Percentiles rank a stretch among this genome's conserved stretches.
These are phyloP conservation scores for Austroboletus niveus DNA, from an alignment of 1,284 basidiomycete species.

Conservation along the genomic window DNA sequence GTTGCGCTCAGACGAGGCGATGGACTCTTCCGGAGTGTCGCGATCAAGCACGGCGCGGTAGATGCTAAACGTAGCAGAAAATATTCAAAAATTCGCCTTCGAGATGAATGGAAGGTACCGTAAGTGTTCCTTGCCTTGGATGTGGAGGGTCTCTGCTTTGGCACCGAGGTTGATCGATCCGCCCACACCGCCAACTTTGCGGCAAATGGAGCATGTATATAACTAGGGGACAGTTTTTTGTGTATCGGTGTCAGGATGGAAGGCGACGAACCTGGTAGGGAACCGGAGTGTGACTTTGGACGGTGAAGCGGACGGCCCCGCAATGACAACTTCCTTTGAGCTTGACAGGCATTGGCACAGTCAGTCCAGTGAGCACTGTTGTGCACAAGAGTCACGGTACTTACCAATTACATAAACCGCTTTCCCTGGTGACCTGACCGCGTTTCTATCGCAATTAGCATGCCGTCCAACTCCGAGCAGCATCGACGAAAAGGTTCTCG, in stretches of 20 bases:
- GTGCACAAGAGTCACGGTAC: no score
- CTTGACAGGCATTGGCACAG: constrained; percentile 46
- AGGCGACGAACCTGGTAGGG: constrained; percentile 50
- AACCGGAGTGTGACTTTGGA: constrained; percentile 53
- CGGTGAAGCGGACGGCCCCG: constrained; percentile 51
- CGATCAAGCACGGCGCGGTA: constrained; percentile 57
- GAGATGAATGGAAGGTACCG: constrained; percentile 34
- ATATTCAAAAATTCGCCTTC: no score
- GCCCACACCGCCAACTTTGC: constrained; percentile 59
- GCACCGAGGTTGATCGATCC: constrained; percentile 61
- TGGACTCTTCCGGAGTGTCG: constrained; percentile 45
- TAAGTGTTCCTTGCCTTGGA: constrained; percentile 49
- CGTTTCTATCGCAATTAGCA: no score
- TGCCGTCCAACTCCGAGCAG: no score
- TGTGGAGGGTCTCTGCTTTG: constrained; percentile 43
- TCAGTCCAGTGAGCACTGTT: neutral
- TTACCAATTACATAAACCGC: no score
- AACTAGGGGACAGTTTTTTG: constrained; percentile 33
- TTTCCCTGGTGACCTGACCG: no score
- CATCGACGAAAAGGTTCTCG: no score
- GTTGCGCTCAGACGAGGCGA: constrained; percentile 51
- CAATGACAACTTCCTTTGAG: constrained; percentile 62
- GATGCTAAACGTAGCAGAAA: constrained; percentile 33
- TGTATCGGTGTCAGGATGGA: neutral
- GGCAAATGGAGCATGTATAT: constrained; percentile 62